Evolutionary conservation across 2,329 filamentous ascomycete species (phyloP).

Genomic region (Ascosphaera aggregata): DNA sequence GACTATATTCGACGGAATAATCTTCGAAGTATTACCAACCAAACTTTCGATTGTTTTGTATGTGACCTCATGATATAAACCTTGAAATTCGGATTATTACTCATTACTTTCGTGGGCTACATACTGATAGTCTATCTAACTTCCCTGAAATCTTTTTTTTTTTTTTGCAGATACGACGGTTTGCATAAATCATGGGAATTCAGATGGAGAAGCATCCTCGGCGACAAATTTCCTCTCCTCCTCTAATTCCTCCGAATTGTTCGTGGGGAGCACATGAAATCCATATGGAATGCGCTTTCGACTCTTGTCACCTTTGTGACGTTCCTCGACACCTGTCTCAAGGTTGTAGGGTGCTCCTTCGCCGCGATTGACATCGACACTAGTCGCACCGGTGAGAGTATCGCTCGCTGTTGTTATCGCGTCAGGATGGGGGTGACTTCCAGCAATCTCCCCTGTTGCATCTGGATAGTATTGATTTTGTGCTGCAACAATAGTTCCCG

Average conservation of each 20-base stretch:
- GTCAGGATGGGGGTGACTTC: not conserved
- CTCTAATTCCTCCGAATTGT: not conserved
- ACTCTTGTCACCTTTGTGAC: constrained; percentile 1
- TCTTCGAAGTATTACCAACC: no score
- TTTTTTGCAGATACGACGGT: no score
- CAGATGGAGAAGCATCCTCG: not conserved
- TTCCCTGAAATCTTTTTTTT: no score
- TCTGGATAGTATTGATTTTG: not conserved
- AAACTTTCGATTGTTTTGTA: no score
- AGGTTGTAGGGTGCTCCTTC: not conserved
- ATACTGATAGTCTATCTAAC: no score
- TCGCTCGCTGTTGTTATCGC: not conserved
- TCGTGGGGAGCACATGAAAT: not conserved
- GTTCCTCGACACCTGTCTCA: not conserved
- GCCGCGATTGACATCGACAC: not conserved
- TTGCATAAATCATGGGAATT: not conserved
- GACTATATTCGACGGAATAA: no score
- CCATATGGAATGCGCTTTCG: constrained; percentile 1
- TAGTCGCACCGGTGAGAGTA: not conserved
- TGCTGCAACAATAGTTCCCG: not conserved
- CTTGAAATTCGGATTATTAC: no score
- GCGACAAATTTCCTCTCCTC: not conserved
- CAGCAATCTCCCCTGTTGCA: not conserved
- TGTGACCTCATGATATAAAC: no score
- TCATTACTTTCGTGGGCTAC: no score